Percentiles rank a stretch among this genome's conserved stretches.
Conservation (phyloP, 1,139 yeast species). For the Zygoascus sp. region DNA sequence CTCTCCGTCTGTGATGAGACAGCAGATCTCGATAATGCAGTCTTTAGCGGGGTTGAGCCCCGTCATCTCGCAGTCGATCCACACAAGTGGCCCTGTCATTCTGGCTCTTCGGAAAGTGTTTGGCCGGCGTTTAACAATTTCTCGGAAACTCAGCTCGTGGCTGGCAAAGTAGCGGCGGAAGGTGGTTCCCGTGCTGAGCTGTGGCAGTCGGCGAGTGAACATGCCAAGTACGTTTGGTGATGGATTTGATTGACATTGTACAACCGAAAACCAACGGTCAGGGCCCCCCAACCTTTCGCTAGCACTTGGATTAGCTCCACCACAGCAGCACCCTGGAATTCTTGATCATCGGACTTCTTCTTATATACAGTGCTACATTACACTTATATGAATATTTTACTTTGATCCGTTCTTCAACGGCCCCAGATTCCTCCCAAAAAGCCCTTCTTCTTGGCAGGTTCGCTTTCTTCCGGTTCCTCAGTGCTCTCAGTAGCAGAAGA, state of each 20-base stretch:
- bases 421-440: constrained; percentile 19
- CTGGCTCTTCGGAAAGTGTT: neutral
- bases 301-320: too few species aligned
- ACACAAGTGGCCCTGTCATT: constrained; percentile 42
- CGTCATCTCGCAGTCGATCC: constrained; percentile 95
- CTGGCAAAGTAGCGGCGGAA: neutral
- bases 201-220: neutral
- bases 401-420: neutral
- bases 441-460: constrained; percentile 16
- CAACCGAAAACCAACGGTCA: too few species aligned
- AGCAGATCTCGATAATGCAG: constrained; percentile 85
- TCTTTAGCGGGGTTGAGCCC: constrained; percentile 74
- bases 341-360: too few species aligned
- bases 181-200: neutral
- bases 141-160: neutral
- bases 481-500: too few species aligned
- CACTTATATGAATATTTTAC: neutral
- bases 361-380: too few species aligned
- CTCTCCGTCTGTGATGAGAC: constrained; percentile 80
- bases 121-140: neutral
- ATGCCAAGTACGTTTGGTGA: neutral
- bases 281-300: too few species aligned
- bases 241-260: too few species aligned
- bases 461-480: constrained; percentile 4
- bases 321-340: too few species aligned